A percentile compares a stretch with the other conserved stretches of the same genome.
These are phyloP conservation scores for Cyathus striatus DNA, from an alignment of 768 basidiomycete genomes.

Conservation along the genomic window DNA sequence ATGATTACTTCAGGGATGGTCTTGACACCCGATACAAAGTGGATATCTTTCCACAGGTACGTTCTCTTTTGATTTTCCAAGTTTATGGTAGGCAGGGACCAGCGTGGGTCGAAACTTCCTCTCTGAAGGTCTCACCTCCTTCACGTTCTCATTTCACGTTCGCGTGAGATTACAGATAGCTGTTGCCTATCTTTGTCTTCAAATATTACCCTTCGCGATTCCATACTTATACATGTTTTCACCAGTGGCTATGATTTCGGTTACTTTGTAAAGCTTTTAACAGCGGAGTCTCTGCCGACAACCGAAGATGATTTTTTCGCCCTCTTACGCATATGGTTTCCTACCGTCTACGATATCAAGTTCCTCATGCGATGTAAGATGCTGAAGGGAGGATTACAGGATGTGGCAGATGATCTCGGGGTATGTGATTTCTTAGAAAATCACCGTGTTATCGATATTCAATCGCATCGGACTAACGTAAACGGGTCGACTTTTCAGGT, in stretches of 20 bases:
- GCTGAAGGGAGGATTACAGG: conserved; percentile 85
- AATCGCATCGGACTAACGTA: conserved; percentile 2
- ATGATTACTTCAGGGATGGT: conserved; percentile 97
- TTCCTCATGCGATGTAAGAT: conserved; percentile 89
- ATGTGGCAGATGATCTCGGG: conserved; percentile 93
- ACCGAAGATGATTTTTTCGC: conserved; percentile 90
- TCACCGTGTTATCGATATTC: conserved; percentile 9
- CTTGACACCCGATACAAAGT: conserved; percentile 80
- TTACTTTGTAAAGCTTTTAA: conserved; percentile 93
- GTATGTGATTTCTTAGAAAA: too few relatives aligned
- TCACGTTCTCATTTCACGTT: background rate
- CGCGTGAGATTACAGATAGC: background rate
- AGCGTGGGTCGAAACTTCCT: too few relatives aligned
- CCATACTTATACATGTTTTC: too few relatives aligned
- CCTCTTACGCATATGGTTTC: conserved; percentile 87
- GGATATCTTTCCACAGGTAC: conserved; percentile 98
- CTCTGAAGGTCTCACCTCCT: background rate
- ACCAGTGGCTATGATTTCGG: conserved; percentile 98
- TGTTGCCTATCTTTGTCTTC: background rate
- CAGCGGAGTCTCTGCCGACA: conserved; percentile 79
- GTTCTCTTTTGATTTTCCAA: conserved; percentile 25
- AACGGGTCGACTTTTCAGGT: conserved; percentile 46
- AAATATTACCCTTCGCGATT: too few relatives aligned
- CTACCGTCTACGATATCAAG: conserved; percentile 96
- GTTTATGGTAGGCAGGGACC: too few relatives aligned